Base-by-base conservation (phyloP, 495 filamentous ascomycete species). In the Endocarpon pusillum region DNA sequence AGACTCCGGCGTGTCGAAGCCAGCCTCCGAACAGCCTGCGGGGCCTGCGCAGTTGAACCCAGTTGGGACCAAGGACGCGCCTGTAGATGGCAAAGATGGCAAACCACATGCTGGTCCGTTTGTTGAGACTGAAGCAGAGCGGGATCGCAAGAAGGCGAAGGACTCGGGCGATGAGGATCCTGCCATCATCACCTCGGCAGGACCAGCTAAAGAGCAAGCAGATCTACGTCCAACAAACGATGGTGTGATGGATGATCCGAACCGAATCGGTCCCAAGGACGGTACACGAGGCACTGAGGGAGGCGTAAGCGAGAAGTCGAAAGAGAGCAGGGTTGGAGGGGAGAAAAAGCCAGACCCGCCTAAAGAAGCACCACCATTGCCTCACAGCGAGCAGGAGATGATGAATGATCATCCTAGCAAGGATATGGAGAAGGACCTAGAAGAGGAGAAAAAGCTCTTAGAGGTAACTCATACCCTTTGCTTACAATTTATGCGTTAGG, bases 51-150 rank as follows among this genome's bases (percentile, higher is more conserved):
- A n/a, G n/a, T n/a, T n/a, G 5, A 31, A 31, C 31, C 42, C 48
- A 10, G 58, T 56, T 41, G 81, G 80, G 32, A 85, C 81, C 39
- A 83, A 81, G 57, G 75, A 89, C 62, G 82, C 82, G 41, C 89
- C 91, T 1, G 79, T 96, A 4, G 89, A 97, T 51, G 91, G 89
- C 21, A 79, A 83, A 42, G 89, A 97, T 65, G 89, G 89, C 18
- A 86, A 84, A 61, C 89, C 89, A 21, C 89, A 97, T 51, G 71
- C 73, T 17, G 89, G 89, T 6, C 89, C 91, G 2, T 86, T 80
- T 54, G 78, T 89, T 33, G 76, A 79, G 42, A 73, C 75, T 15
- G 71, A 45, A 19, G 61, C 61, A 52, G 63, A 78, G 53, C 55
- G 70, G 36, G 66, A 73, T 46, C 64, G 56, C 48, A 72, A 58